Evolutionary conservation across 148 eudicot genomes (phyloP).

Genomic region (Salicornia ramosissima): DNA sequence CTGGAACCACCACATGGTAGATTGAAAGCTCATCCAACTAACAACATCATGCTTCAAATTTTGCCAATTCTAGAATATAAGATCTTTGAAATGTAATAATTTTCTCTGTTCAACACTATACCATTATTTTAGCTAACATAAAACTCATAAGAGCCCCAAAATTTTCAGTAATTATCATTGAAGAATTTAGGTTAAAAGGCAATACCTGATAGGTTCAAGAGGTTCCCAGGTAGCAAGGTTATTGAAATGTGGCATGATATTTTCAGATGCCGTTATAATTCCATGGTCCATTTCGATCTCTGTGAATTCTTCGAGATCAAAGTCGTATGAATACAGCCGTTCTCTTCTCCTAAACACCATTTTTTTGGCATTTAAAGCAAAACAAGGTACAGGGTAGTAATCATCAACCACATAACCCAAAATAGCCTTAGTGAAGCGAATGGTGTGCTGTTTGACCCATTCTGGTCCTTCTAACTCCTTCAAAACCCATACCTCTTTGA

Average conservation of each 20-base stretch:
- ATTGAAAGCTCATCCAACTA: neutral
- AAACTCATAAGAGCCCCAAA: neutral
- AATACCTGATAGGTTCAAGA: conserved; percentile 31
- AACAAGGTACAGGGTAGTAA: conserved; percentile 15
- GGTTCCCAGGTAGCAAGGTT: conserved; percentile 40
- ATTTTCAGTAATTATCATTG: neutral
- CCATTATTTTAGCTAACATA: neutral
- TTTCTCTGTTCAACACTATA: too few species aligned
- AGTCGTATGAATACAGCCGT: conserved; percentile 24
- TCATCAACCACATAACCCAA: conserved; percentile 20
- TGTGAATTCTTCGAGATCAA: conserved; percentile 26
- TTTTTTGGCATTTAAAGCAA: conserved; percentile 29
- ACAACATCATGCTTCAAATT: neutral
- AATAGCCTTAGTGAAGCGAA: neutral
- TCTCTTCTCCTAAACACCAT: conserved; percentile 23
- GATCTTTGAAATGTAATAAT: neutral
- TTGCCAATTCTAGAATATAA: neutral
- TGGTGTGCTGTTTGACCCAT: conserved; percentile 38
- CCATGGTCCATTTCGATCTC: conserved; percentile 24
- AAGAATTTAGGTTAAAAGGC: neutral
- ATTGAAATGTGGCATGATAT: conserved; percentile 26
- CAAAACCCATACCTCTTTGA: conserved; percentile 38
- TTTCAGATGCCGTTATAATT: neutral
- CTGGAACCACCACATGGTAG: neutral
- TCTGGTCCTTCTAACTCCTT: conserved; percentile 22